Base-by-base conservation (phyloP, 2,329 filamentous ascomycete species). In the Phyllosticta citribraziliensis region DNA sequence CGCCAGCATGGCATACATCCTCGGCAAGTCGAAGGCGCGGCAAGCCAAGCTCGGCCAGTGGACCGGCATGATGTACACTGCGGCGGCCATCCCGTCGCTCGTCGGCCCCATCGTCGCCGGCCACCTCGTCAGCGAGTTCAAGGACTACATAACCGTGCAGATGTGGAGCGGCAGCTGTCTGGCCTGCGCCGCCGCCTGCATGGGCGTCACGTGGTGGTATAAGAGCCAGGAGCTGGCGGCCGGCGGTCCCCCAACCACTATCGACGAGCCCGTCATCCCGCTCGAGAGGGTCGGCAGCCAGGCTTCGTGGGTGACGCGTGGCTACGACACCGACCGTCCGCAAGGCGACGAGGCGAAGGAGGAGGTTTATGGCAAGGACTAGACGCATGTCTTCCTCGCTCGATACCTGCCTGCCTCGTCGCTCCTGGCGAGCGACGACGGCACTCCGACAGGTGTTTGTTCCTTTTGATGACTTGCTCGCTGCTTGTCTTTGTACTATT, bases 11-110 rank as follows among this genome's bases (percentile, higher is more conserved):
- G 76, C 77, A 35, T 74, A 76, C 66, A 77, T 80, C 51, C 72
- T 81, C 62, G 73, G 70, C n/a, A 68, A 66, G 8, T 63, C 58
- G 14, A 58, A 66, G 22, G 61, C 69, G 24, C 67, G 67, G 10
- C 71, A 73, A 66, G 61, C 73, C 57, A 76, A 75, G 60, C 74
- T 81, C 8, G 79, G 79, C 14, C 78, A 80, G 58, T 81, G 79
- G 79, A 76, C 73, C 2, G 79, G 79, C 52, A 80, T 80, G 78
- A 79, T 80, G 78, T 81, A 80, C 70, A 74, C 73, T 11, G 68
- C 70, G 53, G 73, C 78, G 9, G 77, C 77, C 1, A 66, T 76
- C 1, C 76, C 75, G n/a, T 73, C 77, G 1, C 71, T 81, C 10
- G 70, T 72, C 4, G 79, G 79, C 2, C 79, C 79, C 1, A 68